These are phyloP conservation scores for Spiromastix sp. DNA, from an alignment of 2,329 filamentous ascomycete genomes.

Conservation along the genomic window DNA sequence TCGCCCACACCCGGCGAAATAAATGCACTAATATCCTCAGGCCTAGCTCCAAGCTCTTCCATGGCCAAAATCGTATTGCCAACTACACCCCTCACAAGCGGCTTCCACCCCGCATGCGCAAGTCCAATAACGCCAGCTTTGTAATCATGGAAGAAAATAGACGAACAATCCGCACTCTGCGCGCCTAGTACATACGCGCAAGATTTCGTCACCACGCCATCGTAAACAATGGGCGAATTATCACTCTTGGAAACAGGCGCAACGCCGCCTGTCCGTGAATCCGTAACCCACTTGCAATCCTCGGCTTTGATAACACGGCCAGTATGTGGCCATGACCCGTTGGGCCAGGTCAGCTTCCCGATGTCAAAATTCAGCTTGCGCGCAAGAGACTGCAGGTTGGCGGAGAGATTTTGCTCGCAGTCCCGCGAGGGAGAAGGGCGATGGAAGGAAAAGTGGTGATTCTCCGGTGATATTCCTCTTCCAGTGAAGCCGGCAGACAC, in stretches of 20 bases:
- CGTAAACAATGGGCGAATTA: conserved; percentile 2
- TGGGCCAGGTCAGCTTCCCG: conserved; percentile 8
- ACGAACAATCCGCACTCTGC: conserved; percentile 7
- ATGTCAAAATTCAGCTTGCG: no score
- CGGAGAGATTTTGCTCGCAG: no score
- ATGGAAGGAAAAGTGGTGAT: no score
- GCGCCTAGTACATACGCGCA: conserved; percentile 5
- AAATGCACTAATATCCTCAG: no score
- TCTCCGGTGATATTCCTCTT: no score
- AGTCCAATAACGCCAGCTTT: conserved; percentile 5
- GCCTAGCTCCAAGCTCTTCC: conserved; percentile 5
- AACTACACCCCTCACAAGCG: conserved; percentile 5
- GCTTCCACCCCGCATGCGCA: conserved; percentile 8
- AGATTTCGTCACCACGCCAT: conserved; percentile 7
- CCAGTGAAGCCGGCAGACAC: no score
- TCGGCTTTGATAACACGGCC: conserved; percentile 5
- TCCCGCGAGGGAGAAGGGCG: no score
- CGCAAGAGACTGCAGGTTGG: no score
- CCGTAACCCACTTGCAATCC: conserved; percentile 3
- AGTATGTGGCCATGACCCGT: conserved; percentile 8
- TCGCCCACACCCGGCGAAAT: no score
- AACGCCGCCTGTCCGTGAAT: conserved; percentile 4
- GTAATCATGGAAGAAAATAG: conserved; percentile 7
- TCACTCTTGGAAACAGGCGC: conserved; percentile 3
- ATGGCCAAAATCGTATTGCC: conserved; percentile 5